Evolutionary conservation across 345 rosid genomes (phyloP).

Genomic region (Carallia brachiata): DNA sequence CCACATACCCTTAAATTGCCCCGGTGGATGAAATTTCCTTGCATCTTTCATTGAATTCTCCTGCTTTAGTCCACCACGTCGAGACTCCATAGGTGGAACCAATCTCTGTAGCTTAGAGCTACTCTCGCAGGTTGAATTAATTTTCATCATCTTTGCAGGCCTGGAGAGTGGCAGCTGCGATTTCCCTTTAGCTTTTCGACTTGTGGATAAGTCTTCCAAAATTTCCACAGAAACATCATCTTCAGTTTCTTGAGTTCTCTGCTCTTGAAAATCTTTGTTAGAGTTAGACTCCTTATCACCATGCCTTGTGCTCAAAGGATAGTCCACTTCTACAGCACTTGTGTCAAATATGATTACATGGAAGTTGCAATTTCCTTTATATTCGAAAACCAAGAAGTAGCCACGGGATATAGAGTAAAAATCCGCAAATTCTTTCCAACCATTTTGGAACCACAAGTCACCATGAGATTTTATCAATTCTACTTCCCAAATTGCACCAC

Average conservation of each 20-base stretch:
- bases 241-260: background rate
- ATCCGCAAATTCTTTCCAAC: constrained; percentile 22
- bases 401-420: constrained; percentile 14
- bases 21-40: background rate
- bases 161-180: background rate
- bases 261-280: background rate
- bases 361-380: constrained; percentile 20
- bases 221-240: constrained; percentile 2
- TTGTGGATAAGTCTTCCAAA: background rate
- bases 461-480: constrained; percentile 10
- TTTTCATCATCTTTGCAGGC: constrained; percentile 3
- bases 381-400: constrained; percentile 19
- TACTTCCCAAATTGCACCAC: constrained; percentile 20
- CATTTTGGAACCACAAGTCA: constrained; percentile 16
- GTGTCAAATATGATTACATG: constrained; percentile 21
- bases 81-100: background rate
- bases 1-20: background rate
- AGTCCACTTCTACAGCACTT: constrained; percentile 22
- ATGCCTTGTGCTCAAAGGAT: background rate
- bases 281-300: background rate
- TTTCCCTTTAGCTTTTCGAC: background rate
- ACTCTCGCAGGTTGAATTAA: background rate
- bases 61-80: background rate
- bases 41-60: background rate
- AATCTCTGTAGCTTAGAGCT: background rate